phyloP scores from a whole-genome alignment of 345 rosid species.

The Dipteronia dyeriana region DNA sequence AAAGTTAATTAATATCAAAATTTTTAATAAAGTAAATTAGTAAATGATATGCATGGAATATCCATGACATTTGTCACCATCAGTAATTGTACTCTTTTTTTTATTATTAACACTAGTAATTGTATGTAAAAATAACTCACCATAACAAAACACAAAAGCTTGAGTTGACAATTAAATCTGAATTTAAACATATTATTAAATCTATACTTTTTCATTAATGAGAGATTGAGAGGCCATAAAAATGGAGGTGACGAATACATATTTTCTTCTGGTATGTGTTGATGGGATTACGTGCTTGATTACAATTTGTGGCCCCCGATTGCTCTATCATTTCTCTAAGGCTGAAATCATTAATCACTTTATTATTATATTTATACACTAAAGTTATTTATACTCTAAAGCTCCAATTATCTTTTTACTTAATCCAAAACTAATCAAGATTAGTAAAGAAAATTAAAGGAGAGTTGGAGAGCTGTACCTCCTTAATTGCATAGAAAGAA shows the following conservation, averaged over 20 bases:
- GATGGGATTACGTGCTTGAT: slow-evolving; percentile 32
- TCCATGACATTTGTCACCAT: slow-evolving; percentile 1
- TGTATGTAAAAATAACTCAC: no score
- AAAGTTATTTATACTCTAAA: neutral
- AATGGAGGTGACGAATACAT: slow-evolving; percentile 22
- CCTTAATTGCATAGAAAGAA: neutral
- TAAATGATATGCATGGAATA: slow-evolving; percentile 22
- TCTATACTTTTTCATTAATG: neutral
- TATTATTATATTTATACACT: slow-evolving; percentile 1
- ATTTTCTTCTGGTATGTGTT: neutral
- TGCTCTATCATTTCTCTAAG: neutral
- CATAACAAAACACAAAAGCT: slow-evolving; percentile 5
- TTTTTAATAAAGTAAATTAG: no score
- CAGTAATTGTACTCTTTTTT: no score
- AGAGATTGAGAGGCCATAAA: neutral
- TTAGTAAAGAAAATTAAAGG: neutral
- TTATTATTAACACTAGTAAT: no score
- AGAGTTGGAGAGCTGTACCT: neutral
- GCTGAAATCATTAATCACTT: slow-evolving; percentile 12
- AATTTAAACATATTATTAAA: neutral
- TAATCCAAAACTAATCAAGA: slow-evolving; percentile 8
- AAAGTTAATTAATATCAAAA: no score
- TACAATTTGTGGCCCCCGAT: slow-evolving; percentile 17
- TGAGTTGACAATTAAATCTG: neutral
- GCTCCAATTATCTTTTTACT: slow-evolving; percentile 4